Evolutionary conservation across 257 asterid genomes (phyloP), one percentile per base, ranked within the genome.

Genomic region (Petrea volubilis): DNA sequence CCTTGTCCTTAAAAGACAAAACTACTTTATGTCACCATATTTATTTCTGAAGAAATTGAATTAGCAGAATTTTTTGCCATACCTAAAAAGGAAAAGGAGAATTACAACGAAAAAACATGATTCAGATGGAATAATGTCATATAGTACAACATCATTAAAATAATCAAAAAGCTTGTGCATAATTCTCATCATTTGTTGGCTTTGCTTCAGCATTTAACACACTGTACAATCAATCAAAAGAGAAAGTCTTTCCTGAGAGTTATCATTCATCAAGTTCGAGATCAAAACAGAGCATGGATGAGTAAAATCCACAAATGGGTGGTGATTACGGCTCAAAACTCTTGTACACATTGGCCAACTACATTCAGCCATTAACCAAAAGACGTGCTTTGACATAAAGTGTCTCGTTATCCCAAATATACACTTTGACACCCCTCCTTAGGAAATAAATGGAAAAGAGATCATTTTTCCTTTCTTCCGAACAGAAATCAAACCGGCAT

Each of bases 311-410:
- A 57, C n/a, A 44, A 50, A 49, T 5, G 56, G 33, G 25, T 11
- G 20, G 31, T 62, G 13, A 43, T 28, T 49, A 27, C 29, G 50
- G 63, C 33, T 55, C 25, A 76, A 12, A 43, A 27, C 36, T 33
- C 68, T 33, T 53, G 58, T 28, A 20, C 23, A 41, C 66, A 68
- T 75, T 21, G 52, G 23, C 67, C 43, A 66, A 51, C 7, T 29
- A 55, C 27, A 69, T 49, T 64, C 43, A 69, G 17, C 65, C 58
- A 68, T 28, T 59, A 55, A 47, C 25, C 76, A 6, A 36, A 8
- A 68, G 43, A 27, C 38, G 20, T 60, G 51, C 53, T 49, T 67
- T 46, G 25, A 67, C 68, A 41, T 67, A 41, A 47, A 73, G 52
- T 17, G 14, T 17, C 31, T 11, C 20, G 68, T 17, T 74, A 58